Base-by-base conservation (phyloP, 1,139 yeast genomes). In the Arxiozyma slooffiae region DNA sequence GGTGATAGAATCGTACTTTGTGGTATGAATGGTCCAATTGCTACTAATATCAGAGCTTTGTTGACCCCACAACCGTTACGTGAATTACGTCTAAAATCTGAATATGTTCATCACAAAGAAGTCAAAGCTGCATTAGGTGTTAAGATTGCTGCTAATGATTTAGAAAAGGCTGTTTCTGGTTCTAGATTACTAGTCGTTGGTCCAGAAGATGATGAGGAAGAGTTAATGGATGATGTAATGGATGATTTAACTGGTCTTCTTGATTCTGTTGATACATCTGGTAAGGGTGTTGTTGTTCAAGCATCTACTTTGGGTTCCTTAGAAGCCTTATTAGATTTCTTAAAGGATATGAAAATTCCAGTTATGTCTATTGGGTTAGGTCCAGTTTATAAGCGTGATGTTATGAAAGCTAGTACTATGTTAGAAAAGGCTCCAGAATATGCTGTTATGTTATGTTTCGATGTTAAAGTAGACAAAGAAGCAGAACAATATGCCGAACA, bases 51-150 rank as follows among this genome's bases (percentile, higher is more conserved):
- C 55, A 80, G 99, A 67, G 98, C 98, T 0, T 75, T 94, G 60
- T 77, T 94, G 64, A 94, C 99, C 1, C 99, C 99, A 30, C 99
- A 95, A 58, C 98, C 98, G 22, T 74, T 95, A 52, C 82, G 97
- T 67, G 99, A 94, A 71, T 75, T 94, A 70, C 90, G 99, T 73
- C 77, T 94, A 70, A 92, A 92, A 70, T 85, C 96, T 23, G 96
- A 87, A 60, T 92, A 92, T 68, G 80, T 90, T 46, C 98, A 94
- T 67, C 92, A 88, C 72, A 92, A 92, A 70, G 96, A 90, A 71
- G 97, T 92, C 55, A 92, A 90, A 75, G 99, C 99, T 38, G 98
- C 99, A 38, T 78, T 92, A 61, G 99, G 99, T 78, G 97, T 94
- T 53, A 92, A 94, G 77, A 87, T 92, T 68, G 95, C 97, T 52